Percentiles rank a stretch among this genome's conserved stretches.
Conservation (phyloP, 2,329 filamentous ascomycete genomes). For the Talaromyces pinophilus region DNA sequence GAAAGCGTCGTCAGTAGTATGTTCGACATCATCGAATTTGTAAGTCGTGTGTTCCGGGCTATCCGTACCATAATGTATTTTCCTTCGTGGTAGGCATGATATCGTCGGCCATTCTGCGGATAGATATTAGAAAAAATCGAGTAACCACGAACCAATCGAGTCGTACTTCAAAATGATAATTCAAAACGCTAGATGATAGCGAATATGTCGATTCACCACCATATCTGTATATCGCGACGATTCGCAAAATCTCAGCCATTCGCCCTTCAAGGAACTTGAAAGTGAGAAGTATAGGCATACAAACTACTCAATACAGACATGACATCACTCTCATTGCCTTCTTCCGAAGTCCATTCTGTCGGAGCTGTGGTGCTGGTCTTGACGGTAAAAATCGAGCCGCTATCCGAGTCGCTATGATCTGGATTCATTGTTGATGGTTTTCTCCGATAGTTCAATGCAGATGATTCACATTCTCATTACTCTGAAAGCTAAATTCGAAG, state of each 20-base stretch:
- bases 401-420: conserved; percentile 17
- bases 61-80: conserved; percentile 26
- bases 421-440: conserved; percentile 3
- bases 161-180: conserved; percentile 25
- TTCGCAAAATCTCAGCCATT: not conserved
- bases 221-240: conserved; percentile 2
- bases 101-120: conserved; percentile 24
- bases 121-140: not conserved
- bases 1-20: not conserved
- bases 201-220: conserved; percentile 24
- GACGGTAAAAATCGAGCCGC: conserved; percentile 16
- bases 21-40: not conserved
- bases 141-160: not conserved
- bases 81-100: conserved; percentile 25
- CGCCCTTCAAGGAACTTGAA: not conserved
- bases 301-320: conserved; percentile 22
- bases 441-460: not conserved
- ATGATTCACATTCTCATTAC: conserved; percentile 3
- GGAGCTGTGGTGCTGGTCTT: conserved; percentile 20
- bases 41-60: not conserved
- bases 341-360: conserved; percentile 21
- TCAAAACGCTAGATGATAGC: conserved; percentile 24
- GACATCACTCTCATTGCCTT: conserved; percentile 15
- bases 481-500: too few species aligned
- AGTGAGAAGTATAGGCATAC: conserved; percentile 16